Base-by-base conservation (phyloP, 2,329 filamentous ascomycete genomes). In the Penicillium frequentans region DNA sequence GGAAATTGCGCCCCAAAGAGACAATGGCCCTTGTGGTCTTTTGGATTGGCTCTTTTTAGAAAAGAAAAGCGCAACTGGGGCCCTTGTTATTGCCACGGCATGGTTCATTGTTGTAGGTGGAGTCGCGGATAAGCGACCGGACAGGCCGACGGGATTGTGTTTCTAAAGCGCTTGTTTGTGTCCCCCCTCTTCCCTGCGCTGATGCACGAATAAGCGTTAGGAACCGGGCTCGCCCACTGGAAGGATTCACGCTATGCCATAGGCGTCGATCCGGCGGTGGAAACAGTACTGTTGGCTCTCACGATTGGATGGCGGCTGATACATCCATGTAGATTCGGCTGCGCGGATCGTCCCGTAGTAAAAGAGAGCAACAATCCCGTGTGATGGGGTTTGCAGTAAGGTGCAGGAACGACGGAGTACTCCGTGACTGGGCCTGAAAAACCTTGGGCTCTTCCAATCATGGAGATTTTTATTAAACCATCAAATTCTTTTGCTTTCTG, bases 341-440 rank as follows among this genome's bases (percentile, higher is more conserved):
- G 43, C 31, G 53, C 59, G 54, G 59, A 55, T 59, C 56, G 59
- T 59, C 54, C 56, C 54, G 47, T 44, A 52, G 10, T 11, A 23
- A 42, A 42, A 21, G n/a, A 39, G 39, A 13, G 14, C 7, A 35
- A n/a, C 24, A 39, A 24, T 24, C 4, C n/a, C 14, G 31, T 33
- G 35, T 39, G 35, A 39, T 39, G 11, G n/a, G 35, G 8, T 37
- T 19, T 39, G 35, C 7, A 13, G 35, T 19, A 8, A 29, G 7
- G 33, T 9, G 16, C 33, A n/a, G 35, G 19, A 39, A 39, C n/a
- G 13, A 33, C 31, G 31, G 14, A 7, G 31, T 19, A 19, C 16
- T 19, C 35, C n/a, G n/a, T 39, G 5, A 39, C 35, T 19, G n/a
- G 19, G 4, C 31, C 14, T 16, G 2, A 8, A 5, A 9, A 39